A percentile compares a stretch with the other conserved stretches of the same genome.
These are phyloP conservation scores for Quercus phellos DNA, from an alignment of 331 rosid species.

Conservation along the genomic window DNA sequence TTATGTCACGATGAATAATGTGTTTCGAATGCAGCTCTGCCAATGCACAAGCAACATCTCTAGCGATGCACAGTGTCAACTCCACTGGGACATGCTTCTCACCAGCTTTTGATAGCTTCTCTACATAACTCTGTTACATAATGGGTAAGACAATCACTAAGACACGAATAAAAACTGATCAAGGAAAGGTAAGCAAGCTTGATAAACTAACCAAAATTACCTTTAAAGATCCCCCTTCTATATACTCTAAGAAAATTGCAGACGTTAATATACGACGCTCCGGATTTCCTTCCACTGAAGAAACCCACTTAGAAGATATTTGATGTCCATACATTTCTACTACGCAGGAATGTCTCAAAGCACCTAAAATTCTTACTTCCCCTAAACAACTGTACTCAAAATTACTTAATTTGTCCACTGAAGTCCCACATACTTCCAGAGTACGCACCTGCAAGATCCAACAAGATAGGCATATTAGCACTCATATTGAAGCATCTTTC, in stretches of 20 bases:
- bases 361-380: constrained; percentile 84
- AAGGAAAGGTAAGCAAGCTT: constrained; percentile 4
- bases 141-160: constrained; percentile 8
- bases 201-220: constrained; percentile 33
- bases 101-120: constrained; percentile 60
- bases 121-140: constrained; percentile 55
- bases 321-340: constrained; percentile 92
- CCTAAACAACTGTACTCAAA: constrained; percentile 82
- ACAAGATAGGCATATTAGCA: constrained; percentile 16
- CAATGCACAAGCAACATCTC: constrained; percentile 80
- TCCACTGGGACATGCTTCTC: constrained; percentile 65
- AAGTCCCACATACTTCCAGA: constrained; percentile 47
- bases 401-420: constrained; percentile 51
- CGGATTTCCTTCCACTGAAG: constrained; percentile 59
- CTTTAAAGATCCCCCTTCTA: constrained; percentile 81
- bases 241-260: constrained; percentile 76
- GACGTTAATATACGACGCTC: constrained; percentile 59
- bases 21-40: constrained; percentile 80
- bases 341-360: constrained; percentile 76
- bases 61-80: constrained; percentile 62
- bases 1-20: constrained; percentile 88
- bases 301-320: constrained; percentile 70
- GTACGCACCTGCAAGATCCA: constrained; percentile 67
- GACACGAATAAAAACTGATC: neutral
- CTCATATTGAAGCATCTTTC: constrained; percentile 1